Base-by-base conservation (phyloP, 2,329 filamentous ascomycete genomes). In the Talaromyces rugulosus region DNA sequence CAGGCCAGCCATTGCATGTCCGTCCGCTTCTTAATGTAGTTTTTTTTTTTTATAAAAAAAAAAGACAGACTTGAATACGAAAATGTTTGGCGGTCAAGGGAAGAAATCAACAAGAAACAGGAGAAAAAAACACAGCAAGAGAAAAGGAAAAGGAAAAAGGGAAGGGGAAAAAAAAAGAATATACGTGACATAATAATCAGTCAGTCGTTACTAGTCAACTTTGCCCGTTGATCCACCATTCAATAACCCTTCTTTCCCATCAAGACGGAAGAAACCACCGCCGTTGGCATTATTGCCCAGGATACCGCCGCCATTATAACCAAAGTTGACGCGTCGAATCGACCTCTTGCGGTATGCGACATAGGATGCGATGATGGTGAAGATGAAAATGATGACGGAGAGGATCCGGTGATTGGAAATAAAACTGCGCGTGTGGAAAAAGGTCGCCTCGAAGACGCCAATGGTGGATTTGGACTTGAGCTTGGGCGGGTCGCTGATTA, bases 391-490 rank as follows among this genome's bases (percentile, higher is more conserved):
- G 23, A 73, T 69, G 58, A 79, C 66, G 23, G 78, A 77, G 58
- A 81, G 66, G 52, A 79, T 77, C 2, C 79, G 79, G 61, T 82
- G 80, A 47, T 71, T 73, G 52, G 71, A 69, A 57, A 77, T 72
- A 64, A 79, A 80, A 31, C 75, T 74, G 36, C 76, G 72, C 7
- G 77, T 75, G 64, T 74, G 74, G 69, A 81, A 82, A 67, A 81
- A 79, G 34, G 79, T 67, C 30, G 74, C 74, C 67, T 81, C 79
- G 57, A 82, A 72, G 8, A 74, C 72, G 63, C 80, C 78, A 54
- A 81, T 76, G 4, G 80, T 81, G 7, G 80, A 82, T 68, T 81
- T 82, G n/a, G 80, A 73, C 16, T 73, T 77, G 54, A 82, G 70
- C 63, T 81, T 81, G 27, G 78, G 74, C 16, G 82, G 80, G 33